Evolutionary conservation across 1,284 basidiomycete genomes (phyloP).

Genomic region (Ustilago vetiveriae): DNA sequence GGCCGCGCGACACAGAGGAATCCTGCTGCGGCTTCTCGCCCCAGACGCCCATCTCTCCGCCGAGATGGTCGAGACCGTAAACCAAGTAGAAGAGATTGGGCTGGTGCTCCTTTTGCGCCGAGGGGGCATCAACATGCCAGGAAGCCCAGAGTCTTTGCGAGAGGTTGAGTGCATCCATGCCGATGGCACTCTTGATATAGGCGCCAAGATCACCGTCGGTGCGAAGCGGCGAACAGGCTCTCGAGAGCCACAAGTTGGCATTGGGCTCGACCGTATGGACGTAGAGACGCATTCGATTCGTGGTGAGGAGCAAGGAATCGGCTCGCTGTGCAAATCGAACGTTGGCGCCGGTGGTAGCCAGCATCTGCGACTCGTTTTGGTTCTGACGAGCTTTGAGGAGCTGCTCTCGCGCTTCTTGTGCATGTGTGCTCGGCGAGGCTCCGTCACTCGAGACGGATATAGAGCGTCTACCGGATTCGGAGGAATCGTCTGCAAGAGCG

Average conservation of each 20-base stretch:
- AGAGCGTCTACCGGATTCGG: conserved; percentile 35
- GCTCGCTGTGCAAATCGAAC: conserved; percentile 39
- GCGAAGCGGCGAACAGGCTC: conserved; percentile 46
- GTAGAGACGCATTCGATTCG: conserved; percentile 49
- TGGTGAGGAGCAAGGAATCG: conserved; percentile 48
- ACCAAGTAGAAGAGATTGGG: conserved; percentile 51
- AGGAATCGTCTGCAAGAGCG: conserved; percentile 26
- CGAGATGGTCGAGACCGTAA: conserved; percentile 48
- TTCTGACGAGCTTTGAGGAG: conserved; percentile 31
- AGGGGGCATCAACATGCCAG: conserved; percentile 48
- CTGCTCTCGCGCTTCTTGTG: conserved; percentile 19
- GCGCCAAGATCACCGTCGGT: conserved; percentile 45
- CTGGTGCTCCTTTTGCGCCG: conserved; percentile 34
- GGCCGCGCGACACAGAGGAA: neutral
- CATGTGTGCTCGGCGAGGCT: conserved; percentile 14
- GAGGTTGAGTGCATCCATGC: conserved; percentile 30
- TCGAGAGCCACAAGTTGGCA: conserved; percentile 46
- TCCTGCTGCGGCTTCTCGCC: conserved; percentile 36
- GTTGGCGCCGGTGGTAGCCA: conserved; percentile 25
- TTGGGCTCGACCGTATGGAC: conserved; percentile 48
- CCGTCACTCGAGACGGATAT: conserved; percentile 35
- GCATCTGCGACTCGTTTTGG: conserved; percentile 28
- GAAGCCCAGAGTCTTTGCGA: conserved; percentile 48
- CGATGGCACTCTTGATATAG: conserved; percentile 46
- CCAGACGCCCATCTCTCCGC: conserved; percentile 50